Evolutionary conservation across 345 rosid species (phyloP), one percentile per base, ranked within the genome.

Genomic region (Populus simonii): DNA sequence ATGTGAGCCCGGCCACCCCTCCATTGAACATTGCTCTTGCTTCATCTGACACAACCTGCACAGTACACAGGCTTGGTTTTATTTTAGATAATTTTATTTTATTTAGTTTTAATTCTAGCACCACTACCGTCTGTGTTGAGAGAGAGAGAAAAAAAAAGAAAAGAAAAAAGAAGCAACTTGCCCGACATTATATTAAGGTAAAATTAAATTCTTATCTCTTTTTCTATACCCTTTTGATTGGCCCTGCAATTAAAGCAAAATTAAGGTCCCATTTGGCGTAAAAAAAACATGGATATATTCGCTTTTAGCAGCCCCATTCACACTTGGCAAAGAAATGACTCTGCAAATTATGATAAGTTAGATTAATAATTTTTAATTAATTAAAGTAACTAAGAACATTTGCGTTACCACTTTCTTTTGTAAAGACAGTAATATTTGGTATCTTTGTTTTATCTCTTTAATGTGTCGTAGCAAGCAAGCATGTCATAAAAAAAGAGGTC

Each of bases 21-120:
- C 83, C 83, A 33, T 80, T 80, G 68, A 71, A 80, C 83, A 80
- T 80, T 16, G 83, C 83, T 16, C 83, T 72, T 17, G 74, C 83
- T 66, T 80, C 83, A 29, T 80, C 83, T 16, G 83, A 80, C 74
- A 80, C 80, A 5, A 76, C 83, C 83, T 80, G 76, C 72, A 66
- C 11, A 8, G 11, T 18, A 18, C 55, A 51, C 12, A 0, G 53
- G 68, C 3, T 11, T 25, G 17, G 22, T 16, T 23, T 53, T 75
- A n/a, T 38, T 17, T n/a, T 20, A 22, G 25, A 22, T 33, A 33
- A 33, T 33, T 33, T 33, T 4, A 33, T 33, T 33, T 33, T 0
- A 33, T 33, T 33, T 33, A 33, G 1, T 7, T 23, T 18, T 23
- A 59, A 59, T 17, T 59, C 16, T 2, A 59, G 17, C 69, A 15